Evolutionary conservation across 208 protist species (phyloP), one percentile per base, ranked within the genome.

Genomic region (Lotmaria passim): DNA sequence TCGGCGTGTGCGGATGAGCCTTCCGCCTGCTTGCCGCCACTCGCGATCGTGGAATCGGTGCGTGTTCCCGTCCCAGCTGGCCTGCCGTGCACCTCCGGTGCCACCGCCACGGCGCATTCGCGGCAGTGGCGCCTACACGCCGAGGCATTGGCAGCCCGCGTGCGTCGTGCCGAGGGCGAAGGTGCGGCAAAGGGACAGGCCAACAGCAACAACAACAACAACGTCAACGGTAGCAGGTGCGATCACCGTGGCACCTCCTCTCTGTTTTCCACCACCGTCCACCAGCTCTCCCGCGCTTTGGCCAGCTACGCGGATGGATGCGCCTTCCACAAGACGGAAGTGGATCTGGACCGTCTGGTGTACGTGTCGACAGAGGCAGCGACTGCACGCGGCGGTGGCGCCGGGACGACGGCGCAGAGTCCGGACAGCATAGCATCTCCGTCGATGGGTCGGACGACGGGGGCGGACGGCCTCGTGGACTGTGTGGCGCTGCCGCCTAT

Each of bases 321-420:
- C 30, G 68, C 51, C 17, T 28, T 61, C 12, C 33, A 48, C 8
- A 33, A 47, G 44, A 26, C 52, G 34, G 73, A 69, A 23, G 65
- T 79, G 10, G 78, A 83, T 43, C 48, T 83, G 2, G 78, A 83
- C 21, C 73, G 73, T 24, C 52, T 83, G 23, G 36, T 83, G 34
- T 73, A 72, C 61, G 55, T 57, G 24, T 66, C 73, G 21, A 48
- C 43, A 6, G 58, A 36, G 15, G 44, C 63, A 8, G 17, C 58
- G 21, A 44, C 30, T 17, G 41, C 43, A 47, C 8, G 26, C 1
- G 17, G 15, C 11, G 61, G 19, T 11, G 24, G 4, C n/a, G n/a
- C 24, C 14, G 36, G 12, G 17, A 1, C 2, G n/a, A n/a, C n/a
- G n/a, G n/a, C n/a, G n/a, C n/a, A n/a, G n/a, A n/a, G n/a, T n/a